phyloP scores from a whole-genome alignment of 805 yeast species.

The Torulaspora delbrueckii region DNA sequence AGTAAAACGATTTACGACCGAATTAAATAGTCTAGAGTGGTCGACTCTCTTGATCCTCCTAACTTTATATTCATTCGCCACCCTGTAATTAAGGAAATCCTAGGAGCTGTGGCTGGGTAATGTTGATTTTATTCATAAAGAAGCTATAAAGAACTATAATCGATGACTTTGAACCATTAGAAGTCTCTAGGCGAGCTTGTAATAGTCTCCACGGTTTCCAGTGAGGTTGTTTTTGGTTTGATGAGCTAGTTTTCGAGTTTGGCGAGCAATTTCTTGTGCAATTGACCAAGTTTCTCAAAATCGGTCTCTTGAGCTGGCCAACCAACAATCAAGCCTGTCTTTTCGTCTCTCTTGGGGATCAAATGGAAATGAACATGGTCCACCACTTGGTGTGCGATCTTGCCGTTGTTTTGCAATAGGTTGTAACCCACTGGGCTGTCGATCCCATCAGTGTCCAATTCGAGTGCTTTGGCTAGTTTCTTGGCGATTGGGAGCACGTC shows the following conservation, averaged over 20 bases:
- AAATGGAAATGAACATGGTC: slow-evolving; percentile 96
- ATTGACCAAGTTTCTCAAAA: slow-evolving; percentile 61
- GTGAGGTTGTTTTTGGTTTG: too few relatives aligned
- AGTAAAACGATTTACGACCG: not conserved
- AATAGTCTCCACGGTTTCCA: too few relatives aligned
- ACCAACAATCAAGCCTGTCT: slow-evolving; percentile 77
- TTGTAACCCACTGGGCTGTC: slow-evolving; percentile 69
- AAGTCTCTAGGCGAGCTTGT: not conserved
- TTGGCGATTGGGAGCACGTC: slow-evolving; percentile 88
- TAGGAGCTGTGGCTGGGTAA: not conserved
- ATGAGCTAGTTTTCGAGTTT: slow-evolving; percentile 34
- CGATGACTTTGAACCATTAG: not conserved
- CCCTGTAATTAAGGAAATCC: not conserved
- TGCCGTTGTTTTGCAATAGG: slow-evolving; percentile 86
- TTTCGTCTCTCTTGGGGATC: slow-evolving; percentile 76
- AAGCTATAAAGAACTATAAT: not conserved
- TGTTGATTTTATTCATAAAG: not conserved
- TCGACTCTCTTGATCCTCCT: not conserved
- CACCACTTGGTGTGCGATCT: slow-evolving; percentile 92
- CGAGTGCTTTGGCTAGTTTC: slow-evolving; percentile 71
- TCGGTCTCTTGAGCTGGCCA: slow-evolving; percentile 91
- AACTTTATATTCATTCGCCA: not conserved
- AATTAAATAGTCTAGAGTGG: not conserved
- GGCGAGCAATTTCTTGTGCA: slow-evolving; percentile 55
- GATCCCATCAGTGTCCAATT: slow-evolving; percentile 56